phyloP scores from a whole-genome alignment of 2,329 filamentous ascomycete species.

The Colletotrichum tamarilloi region DNA sequence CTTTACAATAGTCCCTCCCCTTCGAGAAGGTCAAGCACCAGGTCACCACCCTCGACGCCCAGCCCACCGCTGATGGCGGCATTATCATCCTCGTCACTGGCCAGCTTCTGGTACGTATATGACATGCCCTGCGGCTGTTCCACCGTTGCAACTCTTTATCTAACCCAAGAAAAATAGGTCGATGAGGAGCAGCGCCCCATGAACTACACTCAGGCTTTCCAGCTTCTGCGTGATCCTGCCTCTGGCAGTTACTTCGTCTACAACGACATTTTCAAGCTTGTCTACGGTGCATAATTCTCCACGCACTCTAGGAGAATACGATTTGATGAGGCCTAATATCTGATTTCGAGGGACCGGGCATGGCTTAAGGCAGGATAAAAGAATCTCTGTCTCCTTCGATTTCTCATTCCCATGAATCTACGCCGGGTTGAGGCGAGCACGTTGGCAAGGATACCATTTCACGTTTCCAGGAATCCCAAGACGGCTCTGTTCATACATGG shows the following conservation, averaged over 20 bases:
- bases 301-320: constrained; percentile 1
- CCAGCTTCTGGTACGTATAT: constrained; percentile 76
- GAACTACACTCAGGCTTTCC: constrained; percentile 92
- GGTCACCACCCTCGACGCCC: constrained; percentile 82
- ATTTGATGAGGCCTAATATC: constrained; percentile 12
- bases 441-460: constrained; percentile 8
- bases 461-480: background rate
- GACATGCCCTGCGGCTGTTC: background rate
- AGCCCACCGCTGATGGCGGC: constrained; percentile 77
- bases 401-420: constrained; percentile 1
- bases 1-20: constrained; percentile 62
- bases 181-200: constrained; percentile 88
- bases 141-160: background rate
- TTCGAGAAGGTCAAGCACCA: constrained; percentile 86
- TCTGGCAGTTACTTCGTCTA: constrained; percentile 82
- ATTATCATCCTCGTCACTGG: constrained; percentile 93
- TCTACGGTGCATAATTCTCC: constrained; percentile 64
- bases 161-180: constrained; percentile 63
- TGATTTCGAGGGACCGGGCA: constrained; percentile 5
- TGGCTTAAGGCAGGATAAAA: constrained; percentile 8
- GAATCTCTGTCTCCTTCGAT: background rate
- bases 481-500: background rate
- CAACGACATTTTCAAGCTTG: constrained; percentile 95
- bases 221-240: constrained; percentile 74
- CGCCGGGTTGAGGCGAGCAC: constrained; percentile 6